Evolutionary conservation across 2,329 filamentous ascomycete genomes (phyloP), one percentile per base, ranked within the genome.

Genomic region (Didymella pinodella): DNA sequence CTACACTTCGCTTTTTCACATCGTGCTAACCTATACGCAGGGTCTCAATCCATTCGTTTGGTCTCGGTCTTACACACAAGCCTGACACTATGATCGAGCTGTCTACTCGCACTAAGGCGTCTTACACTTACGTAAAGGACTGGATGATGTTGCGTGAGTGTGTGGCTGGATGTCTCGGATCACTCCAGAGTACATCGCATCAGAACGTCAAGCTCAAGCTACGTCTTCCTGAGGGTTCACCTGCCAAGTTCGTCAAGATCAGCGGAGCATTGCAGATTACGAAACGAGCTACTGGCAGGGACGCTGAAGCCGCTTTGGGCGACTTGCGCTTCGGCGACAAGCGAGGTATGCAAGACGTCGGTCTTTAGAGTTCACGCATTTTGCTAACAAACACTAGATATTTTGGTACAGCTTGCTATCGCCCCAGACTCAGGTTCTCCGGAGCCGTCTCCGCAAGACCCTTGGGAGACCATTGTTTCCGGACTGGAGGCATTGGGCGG

Each of bases 121-220:
- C 93, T 1, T 99, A 98, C 74, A 96, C 93, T 1, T 99, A 98
- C 71, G 93, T 99, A 67, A 99, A 98, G 79, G 95, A 99, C 77
- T 99, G 95, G 95, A 98, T 98, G 94, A 99, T 98, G 94, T 85
- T 99, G 34, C 90, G 95, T 28, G 95, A 99, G 77, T 98, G 95
- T 75, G 85, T 97, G 44, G 95, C 93, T 25, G 95, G 95, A 43
- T 98, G 94, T 71, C 82, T 99, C 28, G 95, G 95, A 46, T 89
- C 92, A 14, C 85, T 98, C 74, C 95, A 99, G 77, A 93, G 92
- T 2, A 89, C 92, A 28, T 98, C 95, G n/a, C 95, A 99, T 75
- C 95, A 98, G 76, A 98, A 98, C 72, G 95, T 96, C 57, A 97
- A 96, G 81, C 85, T 99, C 54, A 97, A 96, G 82, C 86, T 99